Conservation (phyloP, 306 rosid species). For the Inga laurina region DNA sequence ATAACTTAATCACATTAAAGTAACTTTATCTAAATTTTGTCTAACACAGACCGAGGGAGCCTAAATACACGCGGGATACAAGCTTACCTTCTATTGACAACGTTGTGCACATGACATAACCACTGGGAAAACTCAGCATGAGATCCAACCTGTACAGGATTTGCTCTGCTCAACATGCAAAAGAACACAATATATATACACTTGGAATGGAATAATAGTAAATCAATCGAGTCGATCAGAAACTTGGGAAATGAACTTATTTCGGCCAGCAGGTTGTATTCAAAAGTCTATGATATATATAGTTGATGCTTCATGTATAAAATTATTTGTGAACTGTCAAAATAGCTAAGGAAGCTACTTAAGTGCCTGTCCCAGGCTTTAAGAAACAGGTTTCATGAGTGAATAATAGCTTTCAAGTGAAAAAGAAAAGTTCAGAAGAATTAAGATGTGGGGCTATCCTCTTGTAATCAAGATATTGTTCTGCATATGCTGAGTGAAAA, state of each 20-base stretch:
- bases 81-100: constrained; percentile 52
- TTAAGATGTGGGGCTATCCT: neutral
- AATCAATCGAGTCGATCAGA: too few relatives aligned
- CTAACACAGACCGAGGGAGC: neutral
- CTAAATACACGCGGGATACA: neutral
- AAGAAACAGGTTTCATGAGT: neutral
- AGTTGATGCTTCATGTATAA: neutral
- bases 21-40: neutral
- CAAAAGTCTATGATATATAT: too few relatives aligned
- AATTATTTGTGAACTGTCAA: neutral
- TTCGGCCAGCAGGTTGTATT: too few relatives aligned
- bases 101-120: constrained; percentile 84
- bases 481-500: neutral
- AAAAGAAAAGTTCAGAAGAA: neutral
- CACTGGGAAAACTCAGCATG: constrained; percentile 77
- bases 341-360: neutral
- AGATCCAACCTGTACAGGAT: constrained; percentile 82
- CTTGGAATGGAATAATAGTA: too few relatives aligned
- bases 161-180: constrained; percentile 58
- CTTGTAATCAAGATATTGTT: neutral
- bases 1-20: neutral
- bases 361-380: neutral
- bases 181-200: neutral
- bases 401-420: neutral
- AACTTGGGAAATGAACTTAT: too few relatives aligned